Evolutionary conservation across 495 filamentous ascomycete genomes (phyloP).

Genomic region (Aspergillus indologenus): DNA sequence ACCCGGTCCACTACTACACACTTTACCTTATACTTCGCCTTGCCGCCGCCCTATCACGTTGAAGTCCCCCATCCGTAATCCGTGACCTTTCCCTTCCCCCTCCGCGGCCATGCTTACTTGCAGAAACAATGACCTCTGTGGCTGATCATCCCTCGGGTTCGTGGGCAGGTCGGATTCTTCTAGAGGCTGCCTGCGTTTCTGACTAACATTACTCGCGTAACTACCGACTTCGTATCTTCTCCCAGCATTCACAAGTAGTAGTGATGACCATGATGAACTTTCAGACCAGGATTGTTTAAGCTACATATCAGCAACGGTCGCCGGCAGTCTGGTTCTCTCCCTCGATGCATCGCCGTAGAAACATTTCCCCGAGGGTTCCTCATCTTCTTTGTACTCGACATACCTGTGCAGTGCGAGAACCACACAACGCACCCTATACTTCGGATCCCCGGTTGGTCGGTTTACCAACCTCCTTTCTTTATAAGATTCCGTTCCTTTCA

Average conservation of each 20-base stretch:
- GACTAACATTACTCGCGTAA: background rate
- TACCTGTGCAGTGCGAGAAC: too few species aligned
- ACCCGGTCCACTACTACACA: background rate
- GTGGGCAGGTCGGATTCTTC: background rate
- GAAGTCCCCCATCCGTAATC: background rate
- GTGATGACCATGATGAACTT: too few species aligned
- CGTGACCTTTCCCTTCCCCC: background rate
- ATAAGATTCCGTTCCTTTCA: background rate
- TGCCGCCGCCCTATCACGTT: background rate
- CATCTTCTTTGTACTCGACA: background rate
- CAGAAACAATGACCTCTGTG: slow-evolving; percentile 5
- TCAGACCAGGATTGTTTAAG: too few species aligned
- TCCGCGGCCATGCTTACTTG: background rate
- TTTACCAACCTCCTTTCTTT: background rate
- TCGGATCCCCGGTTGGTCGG: too few species aligned
- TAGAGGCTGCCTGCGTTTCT: background rate
- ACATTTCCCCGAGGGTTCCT: background rate
- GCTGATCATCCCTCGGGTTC: background rate
- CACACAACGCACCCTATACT: too few species aligned
- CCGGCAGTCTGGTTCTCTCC: too few species aligned
- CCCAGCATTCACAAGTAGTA: background rate
- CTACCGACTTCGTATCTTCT: too few species aligned
- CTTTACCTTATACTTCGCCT: too few species aligned
- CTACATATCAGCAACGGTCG: background rate
- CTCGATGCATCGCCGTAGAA: background rate